Conservation (phyloP, 2,329 filamentous ascomycete species). For the Monosporascus sp. region DNA sequence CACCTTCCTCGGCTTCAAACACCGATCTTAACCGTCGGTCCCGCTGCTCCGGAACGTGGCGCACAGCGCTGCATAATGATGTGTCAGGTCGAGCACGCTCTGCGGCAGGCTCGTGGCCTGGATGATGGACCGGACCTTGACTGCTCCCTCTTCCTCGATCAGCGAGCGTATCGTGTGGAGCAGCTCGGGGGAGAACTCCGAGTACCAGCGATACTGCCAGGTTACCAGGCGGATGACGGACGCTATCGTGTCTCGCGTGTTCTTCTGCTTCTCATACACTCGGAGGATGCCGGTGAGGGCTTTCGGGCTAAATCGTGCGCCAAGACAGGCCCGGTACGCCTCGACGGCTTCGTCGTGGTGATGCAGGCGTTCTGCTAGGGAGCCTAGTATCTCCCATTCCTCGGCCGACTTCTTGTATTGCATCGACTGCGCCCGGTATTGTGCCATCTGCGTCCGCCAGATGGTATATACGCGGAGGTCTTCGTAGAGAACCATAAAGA, state of each 20-base stretch:
- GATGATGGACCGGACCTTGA: conserved; percentile 95
- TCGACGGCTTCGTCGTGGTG: conserved; percentile 88
- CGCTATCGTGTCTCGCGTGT: conserved; percentile 74
- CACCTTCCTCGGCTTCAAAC: background rate
- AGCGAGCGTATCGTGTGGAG: conserved; percentile 83
- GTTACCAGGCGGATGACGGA: conserved; percentile 88
- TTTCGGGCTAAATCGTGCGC: conserved; percentile 87
- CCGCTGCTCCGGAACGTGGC: conserved; percentile 93
- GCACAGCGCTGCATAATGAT: conserved; percentile 92
- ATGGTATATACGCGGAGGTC: conserved; percentile 98
- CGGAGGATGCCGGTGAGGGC: conserved; percentile 80
- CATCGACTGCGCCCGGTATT: conserved; percentile 87
- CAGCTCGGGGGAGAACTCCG: conserved; percentile 92
- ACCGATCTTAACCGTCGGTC: conserved; percentile 60
- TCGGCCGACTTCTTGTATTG: conserved; percentile 96
- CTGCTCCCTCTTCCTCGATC: conserved; percentile 94
- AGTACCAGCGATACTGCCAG: conserved; percentile 99
- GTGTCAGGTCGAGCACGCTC: conserved; percentile 86
- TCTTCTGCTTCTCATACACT: conserved; percentile 71
- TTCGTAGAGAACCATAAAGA: conserved; percentile 99
- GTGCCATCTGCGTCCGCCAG: conserved; percentile 96
- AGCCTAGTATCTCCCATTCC: conserved; percentile 96
- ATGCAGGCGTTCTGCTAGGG: conserved; percentile 86
- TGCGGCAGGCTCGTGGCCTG: conserved; percentile 93
- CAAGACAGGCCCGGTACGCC: conserved; percentile 83